Evolutionary conservation across 2,329 filamentous ascomycete species (phyloP), one percentile per base, ranked within the genome.

Genomic region (Alternaria triticina): DNA sequence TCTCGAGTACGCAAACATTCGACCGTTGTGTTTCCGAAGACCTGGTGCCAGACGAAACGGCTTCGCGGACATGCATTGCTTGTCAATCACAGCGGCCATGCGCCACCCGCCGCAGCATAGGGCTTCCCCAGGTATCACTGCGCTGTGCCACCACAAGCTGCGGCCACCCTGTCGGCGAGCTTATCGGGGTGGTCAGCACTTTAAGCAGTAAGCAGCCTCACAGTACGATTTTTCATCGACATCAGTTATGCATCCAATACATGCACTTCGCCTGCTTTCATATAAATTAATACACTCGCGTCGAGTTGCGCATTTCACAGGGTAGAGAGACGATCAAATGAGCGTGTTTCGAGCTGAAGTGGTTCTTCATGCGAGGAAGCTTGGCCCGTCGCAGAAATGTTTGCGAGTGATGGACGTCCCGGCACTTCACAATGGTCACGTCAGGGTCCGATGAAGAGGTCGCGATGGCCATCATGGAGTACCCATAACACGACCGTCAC

Each of bases 351-450:
- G 68, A 70, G 57, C 52, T 67, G 61, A 62, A 70, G 64, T 61
- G 67, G 67, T 61, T 17, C 40, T 70, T 70, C 59, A 78, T 78
- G 74, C 74, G 56, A 50, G 40, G 11, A 59, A 52, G 59, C 68
- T 70, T 74, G 67, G 71, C 67, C 52, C 62, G 70, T 71, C 64
- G 57, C 69, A 72, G 64, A 51, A 52, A 62, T 67, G 70, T 74
- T 75, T 75, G 62, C 66, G 55, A 57, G 57, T 28, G 28, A 23
- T n/a, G 45, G 54, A 56, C 45, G 50, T 27, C 49, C 30, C 47
- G 36, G 27, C 45, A 59, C 45, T 17, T 27, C 5, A 30, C 22
- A 15, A 36, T n/a, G 33, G 15, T 23, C 46, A 40, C 27, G 52
- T 33, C 36, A 43, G 27, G 23, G 49, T 36, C 36, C 12, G 50